Evolutionary conservation across 1,284 basidiomycete genomes (phyloP).

Genomic region (Inonotus obliquus): DNA sequence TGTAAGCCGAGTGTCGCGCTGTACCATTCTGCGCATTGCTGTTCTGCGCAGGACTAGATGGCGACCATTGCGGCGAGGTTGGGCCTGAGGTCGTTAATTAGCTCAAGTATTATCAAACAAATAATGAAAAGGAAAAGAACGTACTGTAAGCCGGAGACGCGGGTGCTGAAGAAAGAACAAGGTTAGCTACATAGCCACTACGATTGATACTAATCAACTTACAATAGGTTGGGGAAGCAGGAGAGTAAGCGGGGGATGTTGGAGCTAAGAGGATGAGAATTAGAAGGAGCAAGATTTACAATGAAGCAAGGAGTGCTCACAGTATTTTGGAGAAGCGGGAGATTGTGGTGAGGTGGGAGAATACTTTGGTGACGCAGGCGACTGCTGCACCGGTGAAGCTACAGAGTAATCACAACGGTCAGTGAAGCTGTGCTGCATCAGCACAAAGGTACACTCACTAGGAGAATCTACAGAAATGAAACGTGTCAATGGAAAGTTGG

Average conservation of each 20-base stretch:
- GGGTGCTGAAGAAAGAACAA: constrained; percentile 46
- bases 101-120: neutral
- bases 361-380: constrained; percentile 81
- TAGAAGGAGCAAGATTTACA: constrained; percentile 14
- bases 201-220: constrained; percentile 29
- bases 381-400: constrained; percentile 68
- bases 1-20: constrained; percentile 41
- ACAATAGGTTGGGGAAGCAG: constrained; percentile 77
- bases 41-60: constrained; percentile 61
- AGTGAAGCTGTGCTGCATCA: constrained; percentile 16
- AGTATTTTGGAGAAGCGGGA: constrained; percentile 85
- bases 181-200: neutral
- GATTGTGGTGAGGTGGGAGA: constrained; percentile 82
- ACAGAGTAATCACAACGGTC: constrained; percentile 19
- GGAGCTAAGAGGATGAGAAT: constrained; percentile 45
- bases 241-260: constrained; percentile 81
- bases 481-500: constrained; percentile 21
- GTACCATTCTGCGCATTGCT: constrained; percentile 38
- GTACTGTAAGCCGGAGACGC: constrained; percentile 74
- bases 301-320: constrained; percentile 38
- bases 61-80: constrained; percentile 78
- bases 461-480: constrained; percentile 58
- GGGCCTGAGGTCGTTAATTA: constrained; percentile 32
- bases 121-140: neutral
- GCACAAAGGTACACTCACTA: constrained; percentile 44